Evolutionary conservation across 2,329 filamentous ascomycete genomes (phyloP).

Genomic region (Trichoderma breve): DNA sequence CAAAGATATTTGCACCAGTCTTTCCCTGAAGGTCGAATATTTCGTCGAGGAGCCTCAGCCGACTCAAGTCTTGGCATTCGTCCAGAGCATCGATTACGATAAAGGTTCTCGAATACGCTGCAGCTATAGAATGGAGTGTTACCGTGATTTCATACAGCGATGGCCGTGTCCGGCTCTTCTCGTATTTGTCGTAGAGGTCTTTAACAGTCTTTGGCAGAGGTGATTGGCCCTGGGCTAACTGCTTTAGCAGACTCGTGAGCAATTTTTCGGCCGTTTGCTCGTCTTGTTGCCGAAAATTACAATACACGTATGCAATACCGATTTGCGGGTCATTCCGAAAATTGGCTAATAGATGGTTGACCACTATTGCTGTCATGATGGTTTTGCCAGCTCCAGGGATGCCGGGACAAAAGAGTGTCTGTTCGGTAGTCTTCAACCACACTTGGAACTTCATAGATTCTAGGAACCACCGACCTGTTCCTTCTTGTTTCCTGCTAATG

Average conservation of each 20-base stretch:
- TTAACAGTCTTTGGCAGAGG: background rate
- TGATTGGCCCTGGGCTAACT: background rate
- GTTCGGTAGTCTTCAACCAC: background rate
- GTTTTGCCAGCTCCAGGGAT: background rate
- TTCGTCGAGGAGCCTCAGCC: background rate
- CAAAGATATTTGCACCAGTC: background rate
- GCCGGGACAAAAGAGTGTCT: background rate
- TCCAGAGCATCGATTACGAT: background rate
- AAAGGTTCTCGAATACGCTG: background rate
- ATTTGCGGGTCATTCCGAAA: fast-evolving
- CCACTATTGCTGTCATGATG: background rate
- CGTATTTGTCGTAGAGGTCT: background rate
- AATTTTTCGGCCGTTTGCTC: background rate
- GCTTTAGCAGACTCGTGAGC: background rate
- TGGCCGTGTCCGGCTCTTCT: background rate
- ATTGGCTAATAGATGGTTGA: background rate
- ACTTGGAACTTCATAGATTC: background rate
- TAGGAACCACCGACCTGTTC: constrained; percentile 1
- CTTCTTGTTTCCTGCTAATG: background rate
- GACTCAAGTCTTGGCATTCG: background rate
- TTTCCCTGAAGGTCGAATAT: background rate
- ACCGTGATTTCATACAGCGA: background rate
- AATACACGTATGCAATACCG: background rate
- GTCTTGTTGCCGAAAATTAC: background rate
- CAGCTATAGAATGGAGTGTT: background rate